phyloP scores from a whole-genome alignment of 129 eudicot genomes.

The Tanacetum coccineum region DNA sequence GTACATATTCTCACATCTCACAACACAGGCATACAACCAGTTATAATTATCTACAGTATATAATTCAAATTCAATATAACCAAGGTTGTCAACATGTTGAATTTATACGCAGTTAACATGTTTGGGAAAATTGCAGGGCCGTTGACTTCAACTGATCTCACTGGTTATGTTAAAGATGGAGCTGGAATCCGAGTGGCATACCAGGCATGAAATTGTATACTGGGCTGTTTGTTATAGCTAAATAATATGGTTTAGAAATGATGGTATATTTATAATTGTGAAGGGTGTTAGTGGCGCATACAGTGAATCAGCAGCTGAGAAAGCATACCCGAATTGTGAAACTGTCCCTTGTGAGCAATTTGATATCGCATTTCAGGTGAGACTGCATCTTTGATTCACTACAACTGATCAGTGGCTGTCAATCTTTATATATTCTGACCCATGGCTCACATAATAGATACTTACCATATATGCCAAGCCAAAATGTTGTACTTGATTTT shows the following conservation, averaged over 20 bases:
- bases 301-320: conserved; percentile 84
- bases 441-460: background rate
- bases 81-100: conserved; percentile 9
- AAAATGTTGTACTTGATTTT: background rate
- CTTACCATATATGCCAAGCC: background rate
- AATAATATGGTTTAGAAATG: too few relatives aligned
- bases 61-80: too few relatives aligned
- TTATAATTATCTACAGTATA: too few relatives aligned
- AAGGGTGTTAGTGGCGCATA: conserved; percentile 92
- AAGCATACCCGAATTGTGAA: conserved; percentile 85
- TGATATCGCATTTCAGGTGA: conserved; percentile 80
- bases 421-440: background rate
- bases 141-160: conserved; percentile 44
- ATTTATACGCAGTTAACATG: background rate
- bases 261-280: background rate
- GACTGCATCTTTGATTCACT: conserved; percentile 3
- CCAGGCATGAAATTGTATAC: conserved; percentile 49
- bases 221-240: conserved; percentile 18
- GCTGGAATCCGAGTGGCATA: conserved; percentile 79
- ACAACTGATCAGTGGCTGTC: conserved; percentile 1
- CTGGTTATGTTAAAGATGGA: conserved; percentile 43
- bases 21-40: too few relatives aligned
- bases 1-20: background rate
- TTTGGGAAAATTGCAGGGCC: conserved; percentile 51
- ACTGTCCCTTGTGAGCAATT: conserved; percentile 93